phyloP scores from a whole-genome alignment of 176 grass and related monocot species.

The Triticum dicoccoides region DNA sequence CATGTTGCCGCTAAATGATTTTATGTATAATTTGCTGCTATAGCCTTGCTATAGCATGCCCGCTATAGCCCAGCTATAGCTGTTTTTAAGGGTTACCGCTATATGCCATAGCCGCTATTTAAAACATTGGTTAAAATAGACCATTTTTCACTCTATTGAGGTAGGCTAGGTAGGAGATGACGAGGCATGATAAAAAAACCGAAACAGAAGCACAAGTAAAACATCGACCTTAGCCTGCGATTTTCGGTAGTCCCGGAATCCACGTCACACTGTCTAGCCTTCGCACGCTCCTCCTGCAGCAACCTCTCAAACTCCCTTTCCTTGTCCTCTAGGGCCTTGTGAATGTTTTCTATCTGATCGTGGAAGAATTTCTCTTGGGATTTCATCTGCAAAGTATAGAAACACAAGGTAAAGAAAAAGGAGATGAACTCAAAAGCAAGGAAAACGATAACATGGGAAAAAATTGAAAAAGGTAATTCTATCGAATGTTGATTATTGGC shows the following conservation, averaged over 20 bases:
- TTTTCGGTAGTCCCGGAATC: constrained; percentile 62
- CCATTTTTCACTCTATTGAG: background rate
- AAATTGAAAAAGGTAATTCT: background rate
- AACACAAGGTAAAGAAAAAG: background rate
- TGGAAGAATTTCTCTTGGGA: constrained; percentile 79
- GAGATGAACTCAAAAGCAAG: background rate
- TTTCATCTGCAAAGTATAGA: constrained; percentile 67
- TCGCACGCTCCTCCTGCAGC: constrained; percentile 65
- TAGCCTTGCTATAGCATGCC: too few species aligned
- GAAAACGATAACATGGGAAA: background rate
- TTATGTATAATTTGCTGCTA: too few species aligned
- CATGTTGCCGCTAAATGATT: too few species aligned
- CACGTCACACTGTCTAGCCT: constrained; percentile 54
- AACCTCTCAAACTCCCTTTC: constrained; percentile 60
- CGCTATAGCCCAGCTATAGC: too few species aligned
- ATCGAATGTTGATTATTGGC: background rate
- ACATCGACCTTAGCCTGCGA: constrained; percentile 28
- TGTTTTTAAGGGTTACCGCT: too few species aligned
- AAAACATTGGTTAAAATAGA: background rate
- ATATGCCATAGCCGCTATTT: too few species aligned
- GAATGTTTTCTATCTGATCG: constrained; percentile 71
- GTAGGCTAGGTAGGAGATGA: background rate
- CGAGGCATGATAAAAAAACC: background rate
- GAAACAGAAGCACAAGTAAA: background rate
- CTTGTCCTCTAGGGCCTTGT: constrained; percentile 63